phyloP scores from a whole-genome alignment of 2,329 filamentous ascomycete species.

The Colletotrichum sp. region DNA sequence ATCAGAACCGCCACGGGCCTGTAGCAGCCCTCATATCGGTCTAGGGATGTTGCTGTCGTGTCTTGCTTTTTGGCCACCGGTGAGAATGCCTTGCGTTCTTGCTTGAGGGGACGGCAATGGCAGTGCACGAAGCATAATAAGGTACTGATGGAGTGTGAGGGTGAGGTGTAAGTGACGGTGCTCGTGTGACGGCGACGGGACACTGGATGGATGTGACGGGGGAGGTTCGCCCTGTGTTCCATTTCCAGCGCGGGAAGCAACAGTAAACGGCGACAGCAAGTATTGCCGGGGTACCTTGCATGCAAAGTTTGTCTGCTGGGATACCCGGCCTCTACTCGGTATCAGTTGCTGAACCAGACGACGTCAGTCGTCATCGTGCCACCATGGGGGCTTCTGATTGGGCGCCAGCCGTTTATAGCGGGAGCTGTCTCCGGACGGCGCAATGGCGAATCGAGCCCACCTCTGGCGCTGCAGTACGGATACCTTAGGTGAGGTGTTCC shows the following conservation, averaged over 20 bases:
- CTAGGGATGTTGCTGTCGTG: not conserved
- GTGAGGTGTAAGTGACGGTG: not conserved
- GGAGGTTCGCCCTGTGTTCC: not conserved
- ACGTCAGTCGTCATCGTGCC: conserved; percentile 11
- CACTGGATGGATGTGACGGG: not conserved
- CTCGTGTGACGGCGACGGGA: not conserved
- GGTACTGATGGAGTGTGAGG: not conserved
- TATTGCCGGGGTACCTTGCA: conserved; percentile 17
- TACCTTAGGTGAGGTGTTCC: not conserved
- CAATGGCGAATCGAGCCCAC: not conserved
- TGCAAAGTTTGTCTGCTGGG: conserved; percentile 8
- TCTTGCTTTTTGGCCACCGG: not conserved
- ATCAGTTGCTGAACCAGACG: not conserved
- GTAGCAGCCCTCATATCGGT: not conserved
- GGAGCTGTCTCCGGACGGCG: not conserved
- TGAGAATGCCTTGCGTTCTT: not conserved
- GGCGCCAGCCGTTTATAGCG: not conserved
- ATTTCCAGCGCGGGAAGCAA: not conserved
- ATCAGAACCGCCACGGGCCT: not conserved
- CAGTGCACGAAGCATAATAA: not conserved
- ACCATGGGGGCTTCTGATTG: not conserved
- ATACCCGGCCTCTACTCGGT: not conserved
- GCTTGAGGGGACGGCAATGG: not conserved
- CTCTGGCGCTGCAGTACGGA: not conserved
- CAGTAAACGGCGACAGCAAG: not conserved